Evolutionary conservation across 2,329 filamentous ascomycete genomes (phyloP).

Genomic region (Cercospora beticola): DNA sequence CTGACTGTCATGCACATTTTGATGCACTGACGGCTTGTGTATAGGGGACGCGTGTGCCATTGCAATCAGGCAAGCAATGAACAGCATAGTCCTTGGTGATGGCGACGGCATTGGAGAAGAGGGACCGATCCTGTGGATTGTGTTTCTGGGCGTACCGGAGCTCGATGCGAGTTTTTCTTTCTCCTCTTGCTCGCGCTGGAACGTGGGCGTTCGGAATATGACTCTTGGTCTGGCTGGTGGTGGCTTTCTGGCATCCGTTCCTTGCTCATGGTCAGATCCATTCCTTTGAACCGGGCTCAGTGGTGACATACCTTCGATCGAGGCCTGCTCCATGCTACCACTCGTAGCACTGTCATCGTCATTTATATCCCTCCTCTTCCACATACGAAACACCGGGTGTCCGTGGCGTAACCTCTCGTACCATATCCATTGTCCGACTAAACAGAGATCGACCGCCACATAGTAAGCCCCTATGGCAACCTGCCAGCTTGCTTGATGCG

Average conservation of each 20-base stretch:
- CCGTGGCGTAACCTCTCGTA: slow-evolving; percentile 59
- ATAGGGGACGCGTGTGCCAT: slow-evolving; percentile 43
- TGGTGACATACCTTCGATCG: slow-evolving; percentile 36
- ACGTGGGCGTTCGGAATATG: slow-evolving; percentile 37
- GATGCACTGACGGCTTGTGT: slow-evolving; percentile 12
- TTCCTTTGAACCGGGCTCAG: slow-evolving; percentile 14
- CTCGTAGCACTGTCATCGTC: slow-evolving; percentile 21
- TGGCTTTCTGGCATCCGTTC: slow-evolving; percentile 13
- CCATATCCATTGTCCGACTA: slow-evolving; percentile 66
- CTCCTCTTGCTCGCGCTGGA: slow-evolving; percentile 28
- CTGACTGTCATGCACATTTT: slow-evolving; percentile 20
- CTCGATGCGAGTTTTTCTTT: slow-evolving; percentile 31
- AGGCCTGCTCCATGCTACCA: slow-evolving; percentile 31
- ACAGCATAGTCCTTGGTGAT: slow-evolving; percentile 48
- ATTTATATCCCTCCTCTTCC: slow-evolving; percentile 27
- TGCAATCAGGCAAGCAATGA: slow-evolving; percentile 48
- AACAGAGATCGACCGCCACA: slow-evolving; percentile 62
- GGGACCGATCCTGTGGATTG: slow-evolving; percentile 33
- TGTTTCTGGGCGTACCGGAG: slow-evolving; percentile 29
- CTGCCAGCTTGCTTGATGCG: slow-evolving; percentile 65
- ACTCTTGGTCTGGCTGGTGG: slow-evolving; percentile 26
- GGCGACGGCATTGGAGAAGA: slow-evolving; percentile 46
- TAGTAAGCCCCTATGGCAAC: slow-evolving; percentile 65
- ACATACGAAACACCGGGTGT: slow-evolving; percentile 43
- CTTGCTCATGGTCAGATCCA: slow-evolving; percentile 21